A percentile compares a stretch with the other conserved stretches of the same genome.
phyloP scores from a whole-genome alignment of 108 stramenopile species.

The Conticribra guillardii region DNA sequence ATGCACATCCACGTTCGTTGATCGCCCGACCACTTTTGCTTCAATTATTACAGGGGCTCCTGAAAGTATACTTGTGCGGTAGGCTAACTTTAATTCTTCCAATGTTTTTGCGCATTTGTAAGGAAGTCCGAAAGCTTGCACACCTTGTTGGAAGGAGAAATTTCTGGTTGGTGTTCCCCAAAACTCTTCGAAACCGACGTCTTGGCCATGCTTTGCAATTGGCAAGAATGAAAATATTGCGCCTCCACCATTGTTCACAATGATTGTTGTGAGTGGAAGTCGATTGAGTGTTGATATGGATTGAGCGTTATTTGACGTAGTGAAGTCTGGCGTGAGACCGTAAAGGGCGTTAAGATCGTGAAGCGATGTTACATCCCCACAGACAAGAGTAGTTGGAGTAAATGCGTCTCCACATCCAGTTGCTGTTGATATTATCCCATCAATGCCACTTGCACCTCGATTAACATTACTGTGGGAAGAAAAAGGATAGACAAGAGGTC shows the following conservation, averaged over 20 bases:
- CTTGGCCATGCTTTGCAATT: constrained; percentile 85
- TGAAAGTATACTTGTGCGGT: constrained; percentile 24
- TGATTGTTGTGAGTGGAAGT: constrained; percentile 65
- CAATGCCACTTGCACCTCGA: constrained; percentile 94
- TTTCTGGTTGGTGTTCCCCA: constrained; percentile 90
- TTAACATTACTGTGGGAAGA: too few relatives aligned
- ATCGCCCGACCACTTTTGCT: constrained; percentile 60
- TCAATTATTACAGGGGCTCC: constrained; percentile 59
- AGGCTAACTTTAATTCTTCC: constrained; percentile 47
- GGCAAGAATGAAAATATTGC: constrained; percentile 96
- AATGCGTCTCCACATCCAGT: constrained; percentile 79
- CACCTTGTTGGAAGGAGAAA: constrained; percentile 67
- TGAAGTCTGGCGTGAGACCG: constrained; percentile 46
- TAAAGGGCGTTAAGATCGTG: constrained; percentile 92
- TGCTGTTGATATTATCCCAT: constrained; percentile 90
- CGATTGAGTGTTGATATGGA: constrained; percentile 29
- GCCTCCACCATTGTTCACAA: constrained; percentile 94
- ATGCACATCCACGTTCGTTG: constrained; percentile 74
- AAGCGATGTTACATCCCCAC: constrained; percentile 89
- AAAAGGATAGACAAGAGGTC: too few relatives aligned
- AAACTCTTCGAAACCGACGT: constrained; percentile 87
- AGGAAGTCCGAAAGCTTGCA: constrained; percentile 68
- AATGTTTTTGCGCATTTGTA: constrained; percentile 50
- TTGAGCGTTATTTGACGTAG: constrained; percentile 17
- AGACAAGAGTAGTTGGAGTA: constrained; percentile 72